phyloP scores from a whole-genome alignment of 169 alveolate genomes.

The Sarcocystis neurona region DNA sequence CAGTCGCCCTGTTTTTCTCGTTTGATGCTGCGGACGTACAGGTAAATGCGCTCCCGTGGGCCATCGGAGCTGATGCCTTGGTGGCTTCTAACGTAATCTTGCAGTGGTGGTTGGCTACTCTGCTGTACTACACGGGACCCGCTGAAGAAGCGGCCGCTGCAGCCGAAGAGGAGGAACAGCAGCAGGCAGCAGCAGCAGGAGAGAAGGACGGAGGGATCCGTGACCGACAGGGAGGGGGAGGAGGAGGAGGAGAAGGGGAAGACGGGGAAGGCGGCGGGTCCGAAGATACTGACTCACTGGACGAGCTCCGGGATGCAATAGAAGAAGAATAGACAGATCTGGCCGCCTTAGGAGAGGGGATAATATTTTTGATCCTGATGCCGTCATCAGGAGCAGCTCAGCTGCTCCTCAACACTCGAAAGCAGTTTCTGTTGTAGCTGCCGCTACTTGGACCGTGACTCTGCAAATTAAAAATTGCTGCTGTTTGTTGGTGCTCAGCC shows the following conservation, averaged over 20 bases:
- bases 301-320: background rate
- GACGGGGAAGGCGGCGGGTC: background rate
- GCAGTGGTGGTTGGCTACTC: constrained; percentile 19
- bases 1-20: background rate
- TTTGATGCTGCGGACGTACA: background rate
- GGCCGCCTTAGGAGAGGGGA: background rate
- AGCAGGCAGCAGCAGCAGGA: too few species aligned
- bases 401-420: too few species aligned
- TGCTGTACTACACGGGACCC: background rate
- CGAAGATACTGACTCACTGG: too few species aligned
- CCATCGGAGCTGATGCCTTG: background rate
- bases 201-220: background rate
- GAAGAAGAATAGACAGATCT: background rate
- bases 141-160: background rate
- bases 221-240: background rate
- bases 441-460: too few species aligned
- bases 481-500: too few species aligned
- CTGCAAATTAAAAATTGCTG: too few species aligned
- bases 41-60: background rate
- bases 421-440: too few species aligned
- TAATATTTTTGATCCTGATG: too few species aligned
- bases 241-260: background rate
- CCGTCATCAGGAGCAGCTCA: too few species aligned
- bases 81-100: constrained; percentile 1
- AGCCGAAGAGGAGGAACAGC: background rate